Percentiles rank a stretch among this genome's conserved stretches.
These are phyloP conservation scores for Penicillium robsamsonii DNA, from an alignment of 495 filamentous ascomycete species.

Conservation along the genomic window DNA sequence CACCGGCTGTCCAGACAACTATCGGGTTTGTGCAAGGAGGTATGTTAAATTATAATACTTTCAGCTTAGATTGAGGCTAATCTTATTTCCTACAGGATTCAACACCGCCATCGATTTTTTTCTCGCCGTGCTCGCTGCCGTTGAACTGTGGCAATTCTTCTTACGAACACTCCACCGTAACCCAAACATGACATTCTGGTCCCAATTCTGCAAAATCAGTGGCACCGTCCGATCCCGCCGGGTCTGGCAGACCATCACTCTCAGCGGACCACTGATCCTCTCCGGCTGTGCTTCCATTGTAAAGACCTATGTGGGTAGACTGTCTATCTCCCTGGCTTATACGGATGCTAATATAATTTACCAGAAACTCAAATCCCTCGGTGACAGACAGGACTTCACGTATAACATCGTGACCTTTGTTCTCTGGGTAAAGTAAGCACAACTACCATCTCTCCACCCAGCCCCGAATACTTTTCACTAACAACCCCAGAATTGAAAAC, in stretches of 20 bases:
- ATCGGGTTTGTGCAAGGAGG: constrained; percentile 41
- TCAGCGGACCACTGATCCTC: constrained; percentile 33
- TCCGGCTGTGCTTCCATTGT: constrained; percentile 38
- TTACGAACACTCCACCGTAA: constrained; percentile 32
- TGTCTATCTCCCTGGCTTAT: background rate
- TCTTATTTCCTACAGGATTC: constrained; percentile 21
- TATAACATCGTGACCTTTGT: constrained; percentile 39
- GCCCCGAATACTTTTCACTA: background rate
- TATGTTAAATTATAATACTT: background rate
- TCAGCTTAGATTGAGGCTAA: background rate
- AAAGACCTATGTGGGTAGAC: constrained; percentile 35
- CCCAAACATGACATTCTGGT: constrained; percentile 26
- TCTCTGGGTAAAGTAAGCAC: constrained; percentile 39
- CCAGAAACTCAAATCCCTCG: constrained; percentile 34
- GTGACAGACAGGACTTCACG: constrained; percentile 32
- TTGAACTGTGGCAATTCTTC: constrained; percentile 40
- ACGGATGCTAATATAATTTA: background rate
- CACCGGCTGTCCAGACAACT: constrained; percentile 33
- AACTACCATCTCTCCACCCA: background rate
- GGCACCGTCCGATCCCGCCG: constrained; percentile 31
- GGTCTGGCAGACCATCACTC: constrained; percentile 37
- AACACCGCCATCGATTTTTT: constrained; percentile 37
- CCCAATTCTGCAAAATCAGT: constrained; percentile 33
- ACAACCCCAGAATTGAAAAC: constrained; percentile 33
- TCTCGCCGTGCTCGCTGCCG: constrained; percentile 31